Conservation (phyloP, 1,284 basidiomycete genomes). For the Rhodotorula sp. region DNA sequence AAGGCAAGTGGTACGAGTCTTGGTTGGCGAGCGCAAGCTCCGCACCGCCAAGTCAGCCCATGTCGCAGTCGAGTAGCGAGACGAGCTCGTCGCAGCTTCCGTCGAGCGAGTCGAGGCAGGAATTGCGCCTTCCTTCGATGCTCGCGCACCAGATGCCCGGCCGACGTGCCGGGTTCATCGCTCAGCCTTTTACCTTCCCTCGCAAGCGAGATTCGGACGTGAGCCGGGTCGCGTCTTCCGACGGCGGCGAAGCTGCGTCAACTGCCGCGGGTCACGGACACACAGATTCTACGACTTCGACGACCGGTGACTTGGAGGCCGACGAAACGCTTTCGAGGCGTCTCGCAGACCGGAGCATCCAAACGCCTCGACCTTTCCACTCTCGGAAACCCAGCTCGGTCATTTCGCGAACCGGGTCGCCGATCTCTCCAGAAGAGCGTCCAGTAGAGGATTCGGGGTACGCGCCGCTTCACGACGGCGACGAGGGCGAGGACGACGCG, state of each 20-base stretch:
- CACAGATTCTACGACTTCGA: neutral
- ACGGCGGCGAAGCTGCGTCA: neutral
- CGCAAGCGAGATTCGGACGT: neutral
- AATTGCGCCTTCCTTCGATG: constrained; percentile 20
- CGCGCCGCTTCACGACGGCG: constrained; percentile 5
- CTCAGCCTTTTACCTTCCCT: neutral
- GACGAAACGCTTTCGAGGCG: neutral
- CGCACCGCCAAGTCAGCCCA: neutral
- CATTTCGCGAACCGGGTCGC: constrained; percentile 7
- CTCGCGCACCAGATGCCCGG: constrained; percentile 7
- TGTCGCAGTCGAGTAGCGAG: neutral
- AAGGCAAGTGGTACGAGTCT: constrained; percentile 71
- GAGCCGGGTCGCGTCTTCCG: neutral
- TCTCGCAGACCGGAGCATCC: neutral
- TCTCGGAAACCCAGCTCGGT: constrained; percentile 11
- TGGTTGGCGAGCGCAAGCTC: constrained; percentile 56
- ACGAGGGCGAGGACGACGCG: constrained; percentile 9
- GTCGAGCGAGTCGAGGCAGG: constrained; percentile 15
- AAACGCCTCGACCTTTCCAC: neutral
- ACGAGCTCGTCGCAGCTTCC: neutral
- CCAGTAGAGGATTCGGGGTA: neutral
- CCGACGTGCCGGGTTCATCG: neutral
- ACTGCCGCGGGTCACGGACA: neutral
- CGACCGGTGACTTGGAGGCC: neutral
- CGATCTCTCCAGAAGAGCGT: neutral